Conservation (phyloP, 2,329 filamentous ascomycete species). For the Diaporthe ilicicola region DNA sequence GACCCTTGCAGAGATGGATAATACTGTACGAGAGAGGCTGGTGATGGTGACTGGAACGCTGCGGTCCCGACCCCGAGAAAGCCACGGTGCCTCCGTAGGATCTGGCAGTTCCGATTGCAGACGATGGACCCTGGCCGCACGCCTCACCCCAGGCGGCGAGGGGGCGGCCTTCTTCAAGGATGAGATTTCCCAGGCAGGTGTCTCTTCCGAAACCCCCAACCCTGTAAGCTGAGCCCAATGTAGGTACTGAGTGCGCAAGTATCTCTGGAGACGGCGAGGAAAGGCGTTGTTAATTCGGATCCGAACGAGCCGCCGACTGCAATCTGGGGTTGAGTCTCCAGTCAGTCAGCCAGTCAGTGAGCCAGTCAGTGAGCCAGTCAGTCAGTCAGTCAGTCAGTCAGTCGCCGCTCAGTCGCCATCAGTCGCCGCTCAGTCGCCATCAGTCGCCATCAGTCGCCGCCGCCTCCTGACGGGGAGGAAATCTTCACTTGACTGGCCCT, state of each 20-base stretch:
- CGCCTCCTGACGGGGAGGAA: neutral
- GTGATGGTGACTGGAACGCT: neutral
- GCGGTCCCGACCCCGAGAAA: neutral
- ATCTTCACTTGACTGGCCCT: neutral
- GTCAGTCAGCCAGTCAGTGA: neutral
- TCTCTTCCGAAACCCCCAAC: conserved; percentile 18
- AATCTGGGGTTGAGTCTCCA: neutral
- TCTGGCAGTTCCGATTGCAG: conserved; percentile 5
- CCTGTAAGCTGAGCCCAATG: neutral
- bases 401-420: no score
- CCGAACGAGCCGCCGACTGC: neutral
- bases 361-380: no score
- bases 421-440: no score
- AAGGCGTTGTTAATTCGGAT: neutral
- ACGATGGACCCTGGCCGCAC: neutral
- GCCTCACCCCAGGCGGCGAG: neutral
- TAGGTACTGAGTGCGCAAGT: neutral
- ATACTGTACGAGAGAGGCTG: conserved; percentile 5
- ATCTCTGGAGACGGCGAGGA: neutral
- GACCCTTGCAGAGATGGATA: conserved; percentile 1
- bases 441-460: conserved; percentile 3
- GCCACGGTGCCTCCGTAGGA: neutral
- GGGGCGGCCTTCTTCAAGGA: neutral
- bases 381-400: neutral
- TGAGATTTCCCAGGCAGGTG: conserved; percentile 7